Evolutionary conservation across 1,284 basidiomycete genomes (phyloP).

Genomic region (Fomitopsis palustris): DNA sequence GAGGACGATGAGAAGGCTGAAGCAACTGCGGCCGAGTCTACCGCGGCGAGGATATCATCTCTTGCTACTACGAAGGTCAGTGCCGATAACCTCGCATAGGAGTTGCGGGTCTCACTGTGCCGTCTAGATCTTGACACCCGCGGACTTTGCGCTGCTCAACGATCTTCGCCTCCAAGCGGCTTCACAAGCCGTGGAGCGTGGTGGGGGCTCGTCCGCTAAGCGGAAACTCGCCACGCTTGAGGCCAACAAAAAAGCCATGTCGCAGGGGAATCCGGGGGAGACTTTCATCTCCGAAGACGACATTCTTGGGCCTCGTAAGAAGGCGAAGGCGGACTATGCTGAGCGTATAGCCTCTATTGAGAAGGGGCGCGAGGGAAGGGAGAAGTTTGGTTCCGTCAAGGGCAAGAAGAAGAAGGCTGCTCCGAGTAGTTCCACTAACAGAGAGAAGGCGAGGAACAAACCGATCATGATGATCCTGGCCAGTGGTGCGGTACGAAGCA

Average conservation of each 20-base stretch:
- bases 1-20: conserved; percentile 23
- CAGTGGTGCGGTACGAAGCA: conserved; percentile 71
- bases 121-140: conserved; percentile 90
- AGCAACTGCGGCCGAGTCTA: conserved; percentile 21
- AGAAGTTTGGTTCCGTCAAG: conserved; percentile 89
- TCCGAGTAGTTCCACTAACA: conserved; percentile 83
- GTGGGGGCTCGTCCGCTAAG: conserved; percentile 77
- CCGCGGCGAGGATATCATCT: conserved; percentile 43
- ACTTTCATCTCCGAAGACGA: conserved; percentile 86
- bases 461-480: conserved; percentile 91
- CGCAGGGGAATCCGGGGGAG: conserved; percentile 45
- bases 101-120: conserved; percentile 4
- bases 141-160: conserved; percentile 92
- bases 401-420: conserved; percentile 84
- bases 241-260: conserved; percentile 54
- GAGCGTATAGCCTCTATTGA: conserved; percentile 92
- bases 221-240: conserved; percentile 84
- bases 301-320: conserved; percentile 94
- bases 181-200: conserved; percentile 65
- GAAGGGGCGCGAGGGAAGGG: conserved; percentile 92
- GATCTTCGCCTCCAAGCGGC: conserved; percentile 87
- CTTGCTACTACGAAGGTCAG: conserved; percentile 78
- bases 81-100: neutral
- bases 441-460: conserved; percentile 88
- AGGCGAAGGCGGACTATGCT: conserved; percentile 91